Evolutionary conservation across 352 stramenopile species (phyloP).

Genomic region (Phytopythium mirpurense): DNA sequence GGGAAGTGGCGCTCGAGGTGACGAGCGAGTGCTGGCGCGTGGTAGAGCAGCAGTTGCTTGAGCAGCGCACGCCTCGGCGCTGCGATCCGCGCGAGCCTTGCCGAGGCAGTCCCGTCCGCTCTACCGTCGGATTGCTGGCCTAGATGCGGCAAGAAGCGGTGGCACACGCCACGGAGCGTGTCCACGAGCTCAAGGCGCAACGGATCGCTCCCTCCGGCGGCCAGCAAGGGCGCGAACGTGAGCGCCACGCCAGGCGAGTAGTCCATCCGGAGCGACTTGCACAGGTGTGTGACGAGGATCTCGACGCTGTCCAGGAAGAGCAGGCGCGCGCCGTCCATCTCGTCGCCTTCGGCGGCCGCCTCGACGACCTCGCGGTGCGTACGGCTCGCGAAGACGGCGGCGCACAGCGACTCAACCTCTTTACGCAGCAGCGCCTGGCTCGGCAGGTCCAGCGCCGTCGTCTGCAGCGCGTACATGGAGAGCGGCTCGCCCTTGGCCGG

Average conservation of each 20-base stretch:
- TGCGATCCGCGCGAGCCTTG: constrained; percentile 18
- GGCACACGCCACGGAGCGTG: constrained; percentile 38
- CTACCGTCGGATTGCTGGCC: constrained; percentile 16
- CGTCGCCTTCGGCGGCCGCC: constrained; percentile 25
- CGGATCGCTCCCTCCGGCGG: constrained; percentile 60
- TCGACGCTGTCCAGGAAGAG: constrained; percentile 77
- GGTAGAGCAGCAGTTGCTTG: constrained; percentile 75
- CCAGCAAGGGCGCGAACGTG: constrained; percentile 52
- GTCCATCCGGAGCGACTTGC: constrained; percentile 52
- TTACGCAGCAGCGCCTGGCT: constrained; percentile 54
- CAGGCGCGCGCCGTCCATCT: constrained; percentile 44
- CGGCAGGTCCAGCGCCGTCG: constrained; percentile 46
- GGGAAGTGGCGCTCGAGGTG: constrained; percentile 76
- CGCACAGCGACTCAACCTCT: constrained; percentile 63
- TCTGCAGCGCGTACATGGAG: constrained; percentile 71
- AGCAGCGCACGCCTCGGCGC: constrained; percentile 36
- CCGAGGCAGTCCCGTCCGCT: neutral
- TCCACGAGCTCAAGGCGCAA: constrained; percentile 55
- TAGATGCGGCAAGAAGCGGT: constrained; percentile 47
- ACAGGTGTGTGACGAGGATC: constrained; percentile 60
- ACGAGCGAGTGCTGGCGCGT: constrained; percentile 55
- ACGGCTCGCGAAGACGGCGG: constrained; percentile 52
- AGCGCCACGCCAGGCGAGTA: constrained; percentile 44
- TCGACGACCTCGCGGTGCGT: constrained; percentile 39
- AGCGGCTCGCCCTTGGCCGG: constrained; percentile 28